Percentiles rank a stretch among this genome's conserved stretches.
Conservation (phyloP, 2,329 filamentous ascomycete species). For the Aspergillus costaricaensis region DNA sequence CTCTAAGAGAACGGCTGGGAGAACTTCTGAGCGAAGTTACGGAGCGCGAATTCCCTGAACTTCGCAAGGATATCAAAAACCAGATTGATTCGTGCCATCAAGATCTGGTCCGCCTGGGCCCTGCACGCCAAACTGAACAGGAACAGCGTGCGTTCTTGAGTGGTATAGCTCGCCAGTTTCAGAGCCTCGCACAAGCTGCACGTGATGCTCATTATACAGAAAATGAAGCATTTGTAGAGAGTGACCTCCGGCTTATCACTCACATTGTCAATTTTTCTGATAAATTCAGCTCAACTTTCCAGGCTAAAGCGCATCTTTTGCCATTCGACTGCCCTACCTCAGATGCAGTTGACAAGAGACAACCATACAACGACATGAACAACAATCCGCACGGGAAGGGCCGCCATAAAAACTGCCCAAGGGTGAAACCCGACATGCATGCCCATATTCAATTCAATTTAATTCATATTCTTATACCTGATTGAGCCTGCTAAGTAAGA, state of each 20-base stretch:
- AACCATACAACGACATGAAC: neutral
- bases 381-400: too few relatives aligned
- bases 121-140: neutral
- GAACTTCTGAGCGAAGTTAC: neutral
- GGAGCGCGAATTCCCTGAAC: neutral
- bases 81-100: neutral
- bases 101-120: neutral
- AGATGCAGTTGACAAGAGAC: neutral
- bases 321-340: neutral
- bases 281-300: neutral
- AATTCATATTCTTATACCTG: too few relatives aligned
- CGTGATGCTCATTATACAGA: neutral
- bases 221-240: neutral
- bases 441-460: too few relatives aligned
- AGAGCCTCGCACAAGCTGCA: neutral
- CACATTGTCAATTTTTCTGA: neutral
- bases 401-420: too few relatives aligned
- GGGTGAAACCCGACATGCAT: too few relatives aligned
- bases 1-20: neutral
- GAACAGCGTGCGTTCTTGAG: neutral
- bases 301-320: neutral
- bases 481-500: too few relatives aligned
- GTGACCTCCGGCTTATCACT: neutral
- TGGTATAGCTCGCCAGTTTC: neutral
- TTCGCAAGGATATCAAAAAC: neutral